A percentile compares a stretch with the other conserved stretches of the same genome.
Evolutionary conservation across 2,329 filamentous ascomycete genomes (phyloP).

Genomic region (Dactylellina drechsleri): DNA sequence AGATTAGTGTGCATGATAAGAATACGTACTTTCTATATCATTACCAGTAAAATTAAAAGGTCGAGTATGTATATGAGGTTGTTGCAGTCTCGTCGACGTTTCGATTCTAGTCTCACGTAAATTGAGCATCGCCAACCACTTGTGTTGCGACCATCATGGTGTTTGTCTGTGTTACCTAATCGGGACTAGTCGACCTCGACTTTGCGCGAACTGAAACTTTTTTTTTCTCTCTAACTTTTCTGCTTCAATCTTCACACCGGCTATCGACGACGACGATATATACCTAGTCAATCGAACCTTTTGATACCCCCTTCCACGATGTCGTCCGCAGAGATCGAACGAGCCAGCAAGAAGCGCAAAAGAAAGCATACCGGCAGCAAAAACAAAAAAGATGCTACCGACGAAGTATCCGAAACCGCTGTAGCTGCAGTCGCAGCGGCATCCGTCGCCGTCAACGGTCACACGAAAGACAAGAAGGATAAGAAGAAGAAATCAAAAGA

Average conservation of each 20-base stretch:
- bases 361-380: conserved; percentile 51
- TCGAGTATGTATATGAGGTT: too few species aligned
- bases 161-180: conserved; percentile 34
- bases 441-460: conserved; percentile 5
- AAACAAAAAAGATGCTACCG: conserved; percentile 10
- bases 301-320: conserved; percentile 10
- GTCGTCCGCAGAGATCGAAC: conserved; percentile 45
- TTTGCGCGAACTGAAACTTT: conserved; percentile 38
- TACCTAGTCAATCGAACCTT: not conserved
- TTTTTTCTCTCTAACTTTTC: conserved; percentile 24
- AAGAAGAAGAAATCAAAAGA: conserved; percentile 45
- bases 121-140: not conserved
- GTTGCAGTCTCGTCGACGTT: conserved; percentile 1
- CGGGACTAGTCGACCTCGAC: conserved; percentile 12
- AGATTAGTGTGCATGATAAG: too few species aligned
- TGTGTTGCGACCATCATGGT: conserved; percentile 29
- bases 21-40: not conserved
- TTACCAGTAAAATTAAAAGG: too few species aligned
- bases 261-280: conserved; percentile 18
- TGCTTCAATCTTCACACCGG: conserved; percentile 18
- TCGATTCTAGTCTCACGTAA: not conserved
- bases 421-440: conserved; percentile 5
- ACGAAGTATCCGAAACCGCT: conserved; percentile 2
- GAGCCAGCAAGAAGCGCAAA: conserved; percentile 53
- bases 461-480: conserved; percentile 22